A percentile compares a stretch with the other conserved stretches of the same genome.
Evolutionary conservation across 192 early-diverging fungal genomes (phyloP).

Genomic region (Spizellomyces sp.): DNA sequence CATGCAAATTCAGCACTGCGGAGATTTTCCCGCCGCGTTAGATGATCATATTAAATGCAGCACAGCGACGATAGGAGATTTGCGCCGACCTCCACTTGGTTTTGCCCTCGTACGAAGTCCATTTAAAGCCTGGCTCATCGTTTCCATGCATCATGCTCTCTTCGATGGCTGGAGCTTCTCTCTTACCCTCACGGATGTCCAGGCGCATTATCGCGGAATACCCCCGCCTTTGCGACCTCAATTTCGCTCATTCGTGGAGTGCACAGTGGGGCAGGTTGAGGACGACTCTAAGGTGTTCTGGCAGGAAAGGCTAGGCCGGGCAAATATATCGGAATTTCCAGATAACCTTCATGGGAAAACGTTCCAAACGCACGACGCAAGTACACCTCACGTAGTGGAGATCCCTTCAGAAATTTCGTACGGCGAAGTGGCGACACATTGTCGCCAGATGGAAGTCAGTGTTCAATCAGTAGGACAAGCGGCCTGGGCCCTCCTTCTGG

Average conservation of each 20-base stretch:
- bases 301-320: neutral
- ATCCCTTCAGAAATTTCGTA: neutral
- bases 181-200: constrained; percentile 29
- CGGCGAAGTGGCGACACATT: neutral
- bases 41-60: neutral
- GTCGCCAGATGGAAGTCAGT: neutral
- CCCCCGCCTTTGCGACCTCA: neutral
- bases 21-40: neutral
- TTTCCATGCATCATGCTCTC: constrained; percentile 36
- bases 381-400: neutral
- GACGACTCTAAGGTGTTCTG: neutral
- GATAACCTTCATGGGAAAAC: neutral
- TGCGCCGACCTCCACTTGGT: neutral
- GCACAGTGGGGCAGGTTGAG: neutral
- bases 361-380: neutral
- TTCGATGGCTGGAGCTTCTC: constrained; percentile 36
- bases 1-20: neutral
- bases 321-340: constrained; percentile 6
- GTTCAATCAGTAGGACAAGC: constrained; percentile 9
- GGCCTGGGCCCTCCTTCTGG: constrained; percentile 23
- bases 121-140: neutral
- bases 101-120: constrained; percentile 4
- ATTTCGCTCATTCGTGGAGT: neutral
- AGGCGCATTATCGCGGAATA: neutral
- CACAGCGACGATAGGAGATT: neutral